phyloP scores from a whole-genome alignment of 2,329 filamentous ascomycete species.

The Colletotrichum costaricense region DNA sequence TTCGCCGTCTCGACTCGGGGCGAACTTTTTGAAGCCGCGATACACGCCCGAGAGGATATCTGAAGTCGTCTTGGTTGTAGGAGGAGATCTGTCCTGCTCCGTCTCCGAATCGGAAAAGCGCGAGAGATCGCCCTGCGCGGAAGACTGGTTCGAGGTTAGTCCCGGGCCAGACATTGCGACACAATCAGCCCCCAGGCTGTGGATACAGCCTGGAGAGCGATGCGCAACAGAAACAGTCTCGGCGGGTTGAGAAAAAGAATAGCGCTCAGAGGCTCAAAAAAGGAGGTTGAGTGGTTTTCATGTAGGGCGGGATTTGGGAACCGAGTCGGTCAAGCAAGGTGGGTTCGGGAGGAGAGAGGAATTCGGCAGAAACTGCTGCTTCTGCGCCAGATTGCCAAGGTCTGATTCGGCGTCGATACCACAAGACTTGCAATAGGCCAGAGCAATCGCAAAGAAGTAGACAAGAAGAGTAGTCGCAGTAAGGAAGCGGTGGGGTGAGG shows the following conservation, averaged over 20 bases:
- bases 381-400: background rate
- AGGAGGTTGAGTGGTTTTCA: constrained; percentile 15
- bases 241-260: background rate
- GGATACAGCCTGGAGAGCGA: constrained; percentile 7
- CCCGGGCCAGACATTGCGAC: constrained; percentile 38
- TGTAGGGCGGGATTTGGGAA: constrained; percentile 8
- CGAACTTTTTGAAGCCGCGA: constrained; percentile 61
- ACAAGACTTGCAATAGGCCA: background rate
- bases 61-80: constrained; percentile 50
- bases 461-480: background rate
- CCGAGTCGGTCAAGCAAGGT: background rate
- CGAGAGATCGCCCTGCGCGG: constrained; percentile 48
- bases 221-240: constrained; percentile 5
- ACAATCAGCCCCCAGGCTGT: constrained; percentile 19
- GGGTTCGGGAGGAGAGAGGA: background rate
- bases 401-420: background rate
- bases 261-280: background rate
- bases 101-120: constrained; percentile 58
- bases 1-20: constrained; percentile 56
- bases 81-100: constrained; percentile 46
- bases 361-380: background rate
- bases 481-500: background rate
- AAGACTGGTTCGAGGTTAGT: constrained; percentile 46
- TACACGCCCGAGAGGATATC: constrained; percentile 64
- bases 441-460: background rate